Conservation (phyloP, 495 filamentous ascomycete genomes). For the Thermochaetoides thermophila region DNA sequence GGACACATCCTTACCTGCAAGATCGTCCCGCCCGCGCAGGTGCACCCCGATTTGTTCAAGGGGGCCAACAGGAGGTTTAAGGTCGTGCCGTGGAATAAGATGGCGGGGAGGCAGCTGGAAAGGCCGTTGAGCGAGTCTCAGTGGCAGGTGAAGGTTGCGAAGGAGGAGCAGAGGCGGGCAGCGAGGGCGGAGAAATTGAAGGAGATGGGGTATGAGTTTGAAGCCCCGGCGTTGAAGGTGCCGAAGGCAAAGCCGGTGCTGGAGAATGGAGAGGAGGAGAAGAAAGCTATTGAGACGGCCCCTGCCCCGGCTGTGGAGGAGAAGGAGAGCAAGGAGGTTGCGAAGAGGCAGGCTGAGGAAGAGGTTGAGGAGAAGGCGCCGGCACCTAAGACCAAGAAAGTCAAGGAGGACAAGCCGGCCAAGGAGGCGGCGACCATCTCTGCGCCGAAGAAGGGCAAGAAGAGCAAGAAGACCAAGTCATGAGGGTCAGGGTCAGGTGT, state of each 20-base stretch:
- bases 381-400: constrained; percentile 4
- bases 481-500: constrained; percentile 8
- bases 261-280: constrained; percentile 21
- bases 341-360: neutral
- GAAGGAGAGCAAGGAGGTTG: constrained; percentile 6
- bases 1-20: constrained; percentile 83
- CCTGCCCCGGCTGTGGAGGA: constrained; percentile 6
- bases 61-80: constrained; percentile 83
- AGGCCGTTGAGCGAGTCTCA: constrained; percentile 49
- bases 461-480: constrained; percentile 22
- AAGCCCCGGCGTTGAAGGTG: constrained; percentile 55
- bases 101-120: constrained; percentile 59
- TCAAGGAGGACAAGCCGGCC: constrained; percentile 7
- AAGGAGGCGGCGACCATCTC: constrained; percentile 7
- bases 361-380: constrained; percentile 6
- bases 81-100: constrained; percentile 65
- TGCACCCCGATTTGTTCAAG: constrained; percentile 71
- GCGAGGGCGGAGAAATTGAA: constrained; percentile 59
- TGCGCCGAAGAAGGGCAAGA: constrained; percentile 15
- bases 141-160: constrained; percentile 58
- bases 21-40: constrained; percentile 54
- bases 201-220: constrained; percentile 72
- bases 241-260: constrained; percentile 29
- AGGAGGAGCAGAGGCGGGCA: constrained; percentile 52
- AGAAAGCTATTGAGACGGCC: constrained; percentile 17